Evolutionary conservation across 768 basidiomycete species (phyloP).

Genomic region (Serendipita indica): DNA sequence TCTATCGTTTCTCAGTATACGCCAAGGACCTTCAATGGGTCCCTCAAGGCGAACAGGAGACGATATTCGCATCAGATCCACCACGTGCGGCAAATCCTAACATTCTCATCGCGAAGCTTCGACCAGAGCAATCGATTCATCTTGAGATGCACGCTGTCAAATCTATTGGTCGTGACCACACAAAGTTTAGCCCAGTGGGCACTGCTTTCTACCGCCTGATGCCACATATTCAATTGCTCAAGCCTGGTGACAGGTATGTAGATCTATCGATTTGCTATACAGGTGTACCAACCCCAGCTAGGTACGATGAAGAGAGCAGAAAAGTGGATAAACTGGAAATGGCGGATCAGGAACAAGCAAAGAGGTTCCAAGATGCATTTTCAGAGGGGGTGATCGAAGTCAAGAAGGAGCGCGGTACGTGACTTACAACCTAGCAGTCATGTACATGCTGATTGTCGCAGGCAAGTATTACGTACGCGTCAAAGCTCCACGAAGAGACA

Average conservation of each 20-base stretch:
- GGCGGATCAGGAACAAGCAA: neutral
- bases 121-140: constrained; percentile 79
- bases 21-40: constrained; percentile 60
- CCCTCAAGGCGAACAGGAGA: constrained; percentile 67
- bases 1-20: constrained; percentile 23
- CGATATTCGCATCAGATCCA: constrained; percentile 35
- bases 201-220: constrained; percentile 83
- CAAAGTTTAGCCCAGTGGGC: constrained; percentile 95
- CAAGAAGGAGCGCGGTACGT: constrained; percentile 13
- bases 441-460: constrained; percentile 17
- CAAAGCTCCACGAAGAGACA: constrained; percentile 51
- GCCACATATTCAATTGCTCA: constrained; percentile 63
- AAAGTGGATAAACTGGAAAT: constrained; percentile 3
- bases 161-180: constrained; percentile 85
- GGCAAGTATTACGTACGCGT: constrained; percentile 48
- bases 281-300: constrained; percentile 43
- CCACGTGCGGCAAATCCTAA: constrained; percentile 62
- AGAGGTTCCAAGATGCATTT: constrained; percentile 1
- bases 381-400: constrained; percentile 15
- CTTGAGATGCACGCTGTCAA: constrained; percentile 86
- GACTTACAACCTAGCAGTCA: neutral
- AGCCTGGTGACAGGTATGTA: constrained; percentile 16
- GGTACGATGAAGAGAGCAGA: constrained; percentile 2
- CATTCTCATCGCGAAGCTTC: constrained; percentile 79
- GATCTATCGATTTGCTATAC: constrained; percentile 62